Conservation (phyloP, 2,329 filamentous ascomycete species). For the Fusarium anthophilum region DNA sequence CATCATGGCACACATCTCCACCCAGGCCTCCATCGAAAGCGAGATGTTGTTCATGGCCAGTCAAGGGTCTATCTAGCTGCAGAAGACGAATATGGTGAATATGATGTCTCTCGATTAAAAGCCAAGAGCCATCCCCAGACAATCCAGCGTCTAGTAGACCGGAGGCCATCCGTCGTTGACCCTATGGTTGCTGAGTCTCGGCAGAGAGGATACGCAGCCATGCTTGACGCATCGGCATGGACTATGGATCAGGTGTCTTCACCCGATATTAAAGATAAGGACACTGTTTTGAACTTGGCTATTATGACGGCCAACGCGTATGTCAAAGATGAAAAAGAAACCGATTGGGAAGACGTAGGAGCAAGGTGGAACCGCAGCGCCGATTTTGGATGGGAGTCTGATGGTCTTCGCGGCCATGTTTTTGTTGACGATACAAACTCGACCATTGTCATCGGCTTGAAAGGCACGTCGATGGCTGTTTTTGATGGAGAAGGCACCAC, state of each 20-base stretch:
- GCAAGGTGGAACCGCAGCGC: constrained; percentile 83
- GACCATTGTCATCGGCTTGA: constrained; percentile 90
- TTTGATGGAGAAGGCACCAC: constrained; percentile 98
- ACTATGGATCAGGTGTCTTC: constrained; percentile 79
- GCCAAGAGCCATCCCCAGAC: constrained; percentile 71
- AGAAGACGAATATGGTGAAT: constrained; percentile 64
- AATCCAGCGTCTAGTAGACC: constrained; percentile 85
- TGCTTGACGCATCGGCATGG: constrained; percentile 81
- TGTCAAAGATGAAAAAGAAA: constrained; percentile 73
- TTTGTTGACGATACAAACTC: constrained; percentile 87
- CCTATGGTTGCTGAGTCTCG: constrained; percentile 79
- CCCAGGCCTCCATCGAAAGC: constrained; percentile 78
- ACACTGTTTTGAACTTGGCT: constrained; percentile 84
- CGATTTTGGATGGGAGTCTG: constrained; percentile 91
- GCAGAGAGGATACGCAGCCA: constrained; percentile 71
- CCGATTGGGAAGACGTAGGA: constrained; percentile 86
- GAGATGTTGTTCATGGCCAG: constrained; percentile 72
- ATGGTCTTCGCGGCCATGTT: constrained; percentile 91
- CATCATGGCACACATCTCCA: constrained; percentile 88
- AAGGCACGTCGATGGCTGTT: constrained; percentile 88
- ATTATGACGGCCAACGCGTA: constrained; percentile 93
- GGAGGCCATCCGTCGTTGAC: constrained; percentile 80
- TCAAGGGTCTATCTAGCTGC: constrained; percentile 67
- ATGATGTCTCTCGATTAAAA: constrained; percentile 62
- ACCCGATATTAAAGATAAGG: constrained; percentile 86